Evolutionary conservation across 2,329 filamentous ascomycete genomes (phyloP), one percentile per base, ranked within the genome.

Genomic region (Incumbomyces lentus): DNA sequence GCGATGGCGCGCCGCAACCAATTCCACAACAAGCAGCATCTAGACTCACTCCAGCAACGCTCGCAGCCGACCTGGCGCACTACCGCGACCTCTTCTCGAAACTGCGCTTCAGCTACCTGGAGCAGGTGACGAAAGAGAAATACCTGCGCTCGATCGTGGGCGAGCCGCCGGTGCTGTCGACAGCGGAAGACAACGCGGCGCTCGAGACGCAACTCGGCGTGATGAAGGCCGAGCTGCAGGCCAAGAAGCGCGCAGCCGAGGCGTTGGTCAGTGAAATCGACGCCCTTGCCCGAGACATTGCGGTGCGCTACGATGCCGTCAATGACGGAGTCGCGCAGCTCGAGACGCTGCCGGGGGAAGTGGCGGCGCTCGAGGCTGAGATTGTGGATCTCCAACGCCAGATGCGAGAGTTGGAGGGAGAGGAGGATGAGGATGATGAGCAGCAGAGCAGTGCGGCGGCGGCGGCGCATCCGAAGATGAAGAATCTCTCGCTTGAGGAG

Each of bases 91-190:
- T 96, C 16, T 98, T 96, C 66, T 84, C 87, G 35, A 96, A 98
- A 68, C 75, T 96, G 33, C 86, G 90, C 57, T 96, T 96, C 71
- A 93, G 86, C 54, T 96, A 96, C 67, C 84, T 95, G 57, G 92
- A 98, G 67, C 92, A 96, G 71, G 88, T 96, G 52, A 96, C 90
- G 37, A 98, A 96, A 68, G 92, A 98, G 64, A 94, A 95, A 60
- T 96, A 95, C 65, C 82, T 98, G 46, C 86, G 88, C 55, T 82
- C 86, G 53, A 93, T 96, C 57, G 87, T 93, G 13, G 87, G 86
- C 52, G 86, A 95, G 52, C 87, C 89, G 40, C 92, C 90, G 0
- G 74, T 89, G 13, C 83, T 96, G 38, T 85, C 94, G 48, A 82
- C 82, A 34, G 78, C 82, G 36, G 76, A 81, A 57, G 89, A 96